Base-by-base conservation (phyloP, 2,329 filamentous ascomycete genomes). In the Curvularia lunata region DNA sequence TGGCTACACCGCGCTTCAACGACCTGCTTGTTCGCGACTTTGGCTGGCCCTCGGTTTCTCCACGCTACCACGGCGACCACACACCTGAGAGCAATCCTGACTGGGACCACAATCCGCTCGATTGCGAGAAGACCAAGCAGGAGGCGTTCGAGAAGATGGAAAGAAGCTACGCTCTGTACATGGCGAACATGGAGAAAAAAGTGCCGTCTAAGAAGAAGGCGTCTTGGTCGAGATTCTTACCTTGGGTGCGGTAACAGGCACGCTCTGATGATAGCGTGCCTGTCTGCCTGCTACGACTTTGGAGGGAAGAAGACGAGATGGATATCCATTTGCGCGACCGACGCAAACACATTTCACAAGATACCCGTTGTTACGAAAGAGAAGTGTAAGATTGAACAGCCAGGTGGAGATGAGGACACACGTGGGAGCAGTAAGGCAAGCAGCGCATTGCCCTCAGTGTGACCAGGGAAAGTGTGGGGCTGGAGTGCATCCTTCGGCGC, bases 31-130 rank as follows among this genome's bases (percentile, higher is more conserved):
- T 70, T 18, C 56, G 67, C 49, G 67, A 70, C 46, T 70, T 69
- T 32, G 67, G 66, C 19, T 70, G 67, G 58, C 62, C 64, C 5
- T 59, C 54, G 16, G 57, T 63, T 10, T 69, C 65, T 48, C 61
- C 67, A 30, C 61, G 67, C 30, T 69, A 70, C 41, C 63, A 54
- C 40, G 67, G 67, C 46, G 67, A 70, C 56, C 67, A 70, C 55
- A 67, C 63, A 8, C 67, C 61, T n/a, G 63, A 63, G 46, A 70
- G 66, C 59, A 70, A 70, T 16, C 67, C 67, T 1, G 67, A 69
- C 23, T 68, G 66, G 61, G 64, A 62, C 1, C 60, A 69, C 57
- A 62, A 70, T 54, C 64, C 64, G 13, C 57, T 69, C 32, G 62
- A 64, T 28, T 67, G 65, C 30, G 60, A 66, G 16, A 59, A 68